Conservation (phyloP, 371 early-diverging fungal genomes). For the Mortierella sp. region DNA sequence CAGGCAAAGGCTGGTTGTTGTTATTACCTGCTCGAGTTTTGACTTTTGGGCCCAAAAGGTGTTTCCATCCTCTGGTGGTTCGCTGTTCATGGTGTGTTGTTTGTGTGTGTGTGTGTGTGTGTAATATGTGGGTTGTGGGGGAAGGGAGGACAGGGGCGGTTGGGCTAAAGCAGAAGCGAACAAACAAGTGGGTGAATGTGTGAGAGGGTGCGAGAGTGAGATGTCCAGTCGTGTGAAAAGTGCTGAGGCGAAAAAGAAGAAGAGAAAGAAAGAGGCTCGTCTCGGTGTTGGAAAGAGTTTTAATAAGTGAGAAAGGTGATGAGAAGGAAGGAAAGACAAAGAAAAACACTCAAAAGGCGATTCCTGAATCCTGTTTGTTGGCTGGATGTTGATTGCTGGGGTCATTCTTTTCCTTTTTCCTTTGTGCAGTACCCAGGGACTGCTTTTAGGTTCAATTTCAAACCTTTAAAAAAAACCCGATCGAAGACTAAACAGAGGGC, state of each 20-base stretch:
- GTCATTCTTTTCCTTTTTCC: no score
- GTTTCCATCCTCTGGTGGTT: slow-evolving; percentile 58
- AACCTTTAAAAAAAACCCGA: neutral
- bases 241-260: neutral
- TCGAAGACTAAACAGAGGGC: neutral
- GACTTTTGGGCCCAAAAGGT: slow-evolving; percentile 62
- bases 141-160: neutral
- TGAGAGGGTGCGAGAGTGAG: neutral
- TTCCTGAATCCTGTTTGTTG: neutral
- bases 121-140: neutral
- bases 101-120: neutral
- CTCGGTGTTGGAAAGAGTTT: neutral
- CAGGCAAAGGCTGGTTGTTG: neutral
- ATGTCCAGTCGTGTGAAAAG: neutral
- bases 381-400: no score
- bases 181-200: neutral
- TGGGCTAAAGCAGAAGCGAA: slow-evolving; percentile 7
- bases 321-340: neutral
- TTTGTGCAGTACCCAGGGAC: neutral
- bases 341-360: no score
- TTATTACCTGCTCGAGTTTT: slow-evolving; percentile 58
- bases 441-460: neutral
- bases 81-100: slow-evolving; percentile 35
- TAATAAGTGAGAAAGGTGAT: neutral
- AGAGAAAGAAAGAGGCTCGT: neutral